Evolutionary conservation across 805 yeast genomes (phyloP).

Genomic region (Priceomyces haplophilus): DNA sequence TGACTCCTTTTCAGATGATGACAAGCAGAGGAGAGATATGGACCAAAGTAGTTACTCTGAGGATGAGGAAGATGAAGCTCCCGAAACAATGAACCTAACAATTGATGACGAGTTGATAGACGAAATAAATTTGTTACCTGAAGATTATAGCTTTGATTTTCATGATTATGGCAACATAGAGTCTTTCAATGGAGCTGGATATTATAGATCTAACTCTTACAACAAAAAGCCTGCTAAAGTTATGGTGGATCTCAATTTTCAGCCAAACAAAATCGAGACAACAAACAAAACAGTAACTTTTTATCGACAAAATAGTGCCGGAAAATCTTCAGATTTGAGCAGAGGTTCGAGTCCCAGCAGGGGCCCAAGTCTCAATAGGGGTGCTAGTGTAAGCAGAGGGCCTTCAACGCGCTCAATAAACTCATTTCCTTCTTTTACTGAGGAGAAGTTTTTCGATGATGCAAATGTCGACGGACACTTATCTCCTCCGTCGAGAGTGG

Average conservation of each 20-base stretch:
- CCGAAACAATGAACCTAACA: conserved; percentile 1
- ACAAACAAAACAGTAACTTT: conserved; percentile 41
- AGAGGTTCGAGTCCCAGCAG: background rate
- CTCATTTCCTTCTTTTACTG: conserved; percentile 26
- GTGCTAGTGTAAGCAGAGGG: conserved; percentile 24
- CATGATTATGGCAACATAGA: conserved; percentile 11
- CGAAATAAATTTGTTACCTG: conserved; percentile 35
- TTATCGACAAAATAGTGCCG: conserved; percentile 27
- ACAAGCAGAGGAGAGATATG: too few relatives aligned
- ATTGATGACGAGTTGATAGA: conserved; percentile 32
- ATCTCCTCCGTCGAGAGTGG: background rate
- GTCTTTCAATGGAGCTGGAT: conserved; percentile 6
- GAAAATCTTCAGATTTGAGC: conserved; percentile 10
- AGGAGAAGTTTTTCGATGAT: conserved; percentile 8
- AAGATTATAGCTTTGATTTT: conserved; percentile 39
- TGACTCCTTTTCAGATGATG: background rate
- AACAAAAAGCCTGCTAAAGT: conserved; percentile 34
- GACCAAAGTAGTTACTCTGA: too few relatives aligned
- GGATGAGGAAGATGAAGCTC: background rate
- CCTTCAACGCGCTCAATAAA: conserved; percentile 28
- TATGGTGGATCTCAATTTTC: conserved; percentile 19
- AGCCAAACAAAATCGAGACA: conserved; percentile 35
- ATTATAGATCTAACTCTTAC: conserved; percentile 37
- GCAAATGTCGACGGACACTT: background rate
- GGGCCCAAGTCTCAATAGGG: conserved; percentile 5